Percentiles rank a stretch among this genome's conserved stretches.
phyloP scores from a whole-genome alignment of 164 flowering plant species.

The Vitis rotundifolia region DNA sequence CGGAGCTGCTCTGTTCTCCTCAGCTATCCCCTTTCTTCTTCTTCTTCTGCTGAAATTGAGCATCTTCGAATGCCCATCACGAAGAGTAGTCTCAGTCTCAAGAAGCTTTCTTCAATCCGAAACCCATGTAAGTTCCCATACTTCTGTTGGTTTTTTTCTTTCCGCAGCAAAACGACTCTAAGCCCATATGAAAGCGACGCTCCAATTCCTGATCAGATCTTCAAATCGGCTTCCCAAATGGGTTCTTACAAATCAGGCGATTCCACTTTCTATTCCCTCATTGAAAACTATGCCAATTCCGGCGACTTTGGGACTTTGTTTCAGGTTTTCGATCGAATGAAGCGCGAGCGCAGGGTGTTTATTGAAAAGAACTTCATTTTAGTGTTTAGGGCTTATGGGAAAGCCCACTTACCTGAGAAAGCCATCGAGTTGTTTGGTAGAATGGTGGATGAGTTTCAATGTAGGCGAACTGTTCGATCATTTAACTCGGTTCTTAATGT shows the following conservation, averaged over 20 bases:
- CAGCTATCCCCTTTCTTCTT: too few species aligned
- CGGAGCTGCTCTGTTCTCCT: too few species aligned
- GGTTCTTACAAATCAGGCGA: conserved; percentile 81
- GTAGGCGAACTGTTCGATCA: conserved; percentile 59
- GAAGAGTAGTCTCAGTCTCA: too few species aligned
- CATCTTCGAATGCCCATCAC: too few species aligned
- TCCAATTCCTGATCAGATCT: conserved; percentile 39
- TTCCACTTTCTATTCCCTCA: conserved; percentile 58
- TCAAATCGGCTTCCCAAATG: conserved; percentile 34
- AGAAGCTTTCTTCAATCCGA: too few species aligned
- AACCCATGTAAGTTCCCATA: too few species aligned
- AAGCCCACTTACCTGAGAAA: conserved; percentile 53
- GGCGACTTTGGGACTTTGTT: conserved; percentile 62
- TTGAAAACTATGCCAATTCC: conserved; percentile 46
- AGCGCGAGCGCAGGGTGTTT: conserved; percentile 51
- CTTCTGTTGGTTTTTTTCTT: too few species aligned
- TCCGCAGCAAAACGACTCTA: not conserved
- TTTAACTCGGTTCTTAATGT: conserved; percentile 87
- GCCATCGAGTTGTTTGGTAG: conserved; percentile 67
- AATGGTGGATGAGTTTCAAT: conserved; percentile 65
- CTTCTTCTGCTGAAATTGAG: too few species aligned
- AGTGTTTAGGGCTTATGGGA: conserved; percentile 75
- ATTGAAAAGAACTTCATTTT: conserved; percentile 55
- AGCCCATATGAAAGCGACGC: not conserved
- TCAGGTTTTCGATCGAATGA: conserved; percentile 58